Evolutionary conservation across 2,329 filamentous ascomycete species (phyloP).

Genomic region (Emergomyces orientalis): DNA sequence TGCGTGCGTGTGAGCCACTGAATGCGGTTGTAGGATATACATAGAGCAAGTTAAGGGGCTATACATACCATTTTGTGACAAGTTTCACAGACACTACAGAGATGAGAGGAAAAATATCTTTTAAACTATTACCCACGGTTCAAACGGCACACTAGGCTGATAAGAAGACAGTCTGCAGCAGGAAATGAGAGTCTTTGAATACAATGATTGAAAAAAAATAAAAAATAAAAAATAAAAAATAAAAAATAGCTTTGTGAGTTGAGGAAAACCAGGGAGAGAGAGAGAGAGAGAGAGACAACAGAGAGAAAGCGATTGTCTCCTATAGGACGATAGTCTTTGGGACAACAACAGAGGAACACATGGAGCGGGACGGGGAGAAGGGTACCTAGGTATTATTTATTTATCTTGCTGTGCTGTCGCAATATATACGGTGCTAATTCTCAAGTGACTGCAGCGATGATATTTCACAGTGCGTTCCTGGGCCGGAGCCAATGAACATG

Average conservation of each 20-base stretch:
- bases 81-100: background rate
- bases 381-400: background rate
- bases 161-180: background rate
- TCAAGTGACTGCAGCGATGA: background rate
- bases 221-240: no score
- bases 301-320: background rate
- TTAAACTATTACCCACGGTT: background rate
- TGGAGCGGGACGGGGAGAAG: background rate
- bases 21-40: background rate
- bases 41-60: background rate
- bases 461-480: conserved; percentile 2
- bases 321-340: background rate
- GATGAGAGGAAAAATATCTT: background rate
- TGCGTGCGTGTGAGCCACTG: background rate
- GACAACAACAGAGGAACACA: background rate
- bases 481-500: background rate
- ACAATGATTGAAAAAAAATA: no score
- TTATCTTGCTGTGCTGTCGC: background rate
- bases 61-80: conserved; percentile 1
- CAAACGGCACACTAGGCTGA: background rate
- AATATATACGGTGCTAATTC: background rate
- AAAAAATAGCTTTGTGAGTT: background rate
- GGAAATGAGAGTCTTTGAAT: background rate
- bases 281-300: background rate
- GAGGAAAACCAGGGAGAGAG: background rate